Base-by-base conservation (phyloP, 441 rosid genomes). In the Viola pubescens region DNA sequence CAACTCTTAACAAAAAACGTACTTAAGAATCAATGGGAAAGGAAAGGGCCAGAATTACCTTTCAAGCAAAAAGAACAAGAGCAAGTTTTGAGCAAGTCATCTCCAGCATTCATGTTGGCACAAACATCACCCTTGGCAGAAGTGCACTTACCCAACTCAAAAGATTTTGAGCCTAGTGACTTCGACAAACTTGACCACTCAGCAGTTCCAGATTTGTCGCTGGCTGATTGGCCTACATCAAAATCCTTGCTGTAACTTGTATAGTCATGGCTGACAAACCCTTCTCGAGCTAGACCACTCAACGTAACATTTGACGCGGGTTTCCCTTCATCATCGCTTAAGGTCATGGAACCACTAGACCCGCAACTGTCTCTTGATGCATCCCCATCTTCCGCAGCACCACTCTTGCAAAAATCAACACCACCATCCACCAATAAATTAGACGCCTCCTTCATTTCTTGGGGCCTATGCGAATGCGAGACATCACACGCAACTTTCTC, bases 61-160 rank as follows among this genome's bases (percentile, higher is more conserved):
- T 83, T 87, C 66, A 79, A 73, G 74, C 98, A 92, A 77, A 89
- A 84, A 5, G 96, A 82, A 59, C 96, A 92, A 56, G 89, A 69
- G 73, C 98, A 89, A 54, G 83, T 71, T 56, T 75, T 86, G 54
- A 86, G 86, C 65, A 70, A 59, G 60, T 78, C 85, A 61, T 68
- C 76, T 12, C 64, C 77, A 7, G 61, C 54, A 53, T 67, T 65
- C 58, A 64, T 66, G 73, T 77, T 71, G 54, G 53, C 68, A 69
- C 64, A 52, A 48, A 50, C 79, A 64, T 72, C 66, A 60, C 52
- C 64, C 60, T 77, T 70, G 56, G 70, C 70, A 41, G 54, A 54
- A 3, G 73, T 70, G 69, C 92, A 84, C 58, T 81, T 81, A 45
- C 59, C 77, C 57, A 88, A 71, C 57, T 65, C 81, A 55, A 82